Percentiles rank a stretch among this genome's conserved stretches.
Evolutionary conservation across 306 rosid genomes (phyloP).

Genomic region (Malus domestica): ASM211411v1 NC_041790.1:15846001-15846500

Average conservation of each 20-base stretch:
- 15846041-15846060: not conserved
- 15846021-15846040: too few relatives aligned
- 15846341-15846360: conserved; percentile 10
- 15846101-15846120: not conserved
- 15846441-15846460: not conserved
- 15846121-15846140: not conserved
- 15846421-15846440: not conserved
- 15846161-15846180: not conserved
- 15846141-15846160: not conserved
- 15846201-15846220: not conserved
- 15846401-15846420: not conserved
- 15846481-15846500: not conserved
- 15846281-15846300: not conserved
- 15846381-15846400: not conserved
- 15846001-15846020: too few relatives aligned
- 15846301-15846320: not conserved
- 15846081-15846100: not conserved
- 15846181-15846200: too few relatives aligned
- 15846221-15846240: not conserved
- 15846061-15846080: not conserved
- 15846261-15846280: not conserved
- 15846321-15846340: not conserved
- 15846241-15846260: not conserved
- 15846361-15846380: not conserved
- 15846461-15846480: not conserved